These are phyloP conservation scores for Cucurbita maxima DNA, from an alignment of 306 rosid species.

Conservation along the genomic window DNA sequence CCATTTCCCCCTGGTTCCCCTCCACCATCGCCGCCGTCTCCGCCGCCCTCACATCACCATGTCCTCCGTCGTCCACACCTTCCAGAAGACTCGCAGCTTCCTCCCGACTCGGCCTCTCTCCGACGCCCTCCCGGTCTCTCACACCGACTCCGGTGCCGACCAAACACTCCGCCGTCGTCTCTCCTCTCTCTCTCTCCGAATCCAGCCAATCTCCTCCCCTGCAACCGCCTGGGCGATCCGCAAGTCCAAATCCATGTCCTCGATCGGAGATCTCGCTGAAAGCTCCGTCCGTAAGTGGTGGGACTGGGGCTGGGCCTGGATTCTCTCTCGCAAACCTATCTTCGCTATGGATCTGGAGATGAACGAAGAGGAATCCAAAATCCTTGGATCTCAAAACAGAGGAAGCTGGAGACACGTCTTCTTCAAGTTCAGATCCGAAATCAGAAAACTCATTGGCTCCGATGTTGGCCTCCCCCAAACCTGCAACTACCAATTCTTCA, in stretches of 20 bases:
- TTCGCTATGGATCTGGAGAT: slow-evolving; percentile 77
- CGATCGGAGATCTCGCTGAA: slow-evolving; percentile 54
- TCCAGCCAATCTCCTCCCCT: slow-evolving; percentile 33
- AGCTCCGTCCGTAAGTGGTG: slow-evolving; percentile 59
- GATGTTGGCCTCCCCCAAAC: slow-evolving; percentile 47
- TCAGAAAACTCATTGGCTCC: slow-evolving; percentile 35
- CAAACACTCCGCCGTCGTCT: slow-evolving; percentile 52
- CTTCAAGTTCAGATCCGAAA: slow-evolving; percentile 58
- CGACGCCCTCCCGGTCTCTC: slow-evolving; percentile 57
- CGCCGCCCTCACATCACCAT: slow-evolving; percentile 7
- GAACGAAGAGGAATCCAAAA: slow-evolving; percentile 68
- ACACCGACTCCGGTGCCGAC: slow-evolving; percentile 5
- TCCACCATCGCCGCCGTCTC: neutral
- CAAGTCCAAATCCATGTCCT: slow-evolving; percentile 55
- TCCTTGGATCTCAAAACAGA: slow-evolving; percentile 40
- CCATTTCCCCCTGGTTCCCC: neutral
- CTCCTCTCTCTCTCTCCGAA: slow-evolving; percentile 53
- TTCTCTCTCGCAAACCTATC: slow-evolving; percentile 52
- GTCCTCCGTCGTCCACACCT: slow-evolving; percentile 26
- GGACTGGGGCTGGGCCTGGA: slow-evolving; percentile 74
- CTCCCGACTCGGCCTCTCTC: slow-evolving; percentile 19
- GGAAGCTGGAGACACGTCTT: slow-evolving; percentile 73
- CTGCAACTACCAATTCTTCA: slow-evolving; percentile 24
- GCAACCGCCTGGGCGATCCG: slow-evolving; percentile 51
- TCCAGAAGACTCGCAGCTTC: neutral